Base-by-base conservation (phyloP, 768 basidiomycete species). In the Cantharellus anzutake region DNA sequence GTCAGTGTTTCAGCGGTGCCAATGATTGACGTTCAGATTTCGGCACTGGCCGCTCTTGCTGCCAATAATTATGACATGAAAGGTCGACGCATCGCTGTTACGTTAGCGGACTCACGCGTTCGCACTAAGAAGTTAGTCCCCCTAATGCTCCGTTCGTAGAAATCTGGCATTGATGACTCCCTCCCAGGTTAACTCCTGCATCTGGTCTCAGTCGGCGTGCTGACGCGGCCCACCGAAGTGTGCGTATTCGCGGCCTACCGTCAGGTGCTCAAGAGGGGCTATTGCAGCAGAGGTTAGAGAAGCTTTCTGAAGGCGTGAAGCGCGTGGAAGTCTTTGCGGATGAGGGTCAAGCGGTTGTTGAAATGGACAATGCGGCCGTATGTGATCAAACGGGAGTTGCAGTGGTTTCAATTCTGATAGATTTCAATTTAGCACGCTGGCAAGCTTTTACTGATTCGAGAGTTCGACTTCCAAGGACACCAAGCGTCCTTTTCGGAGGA, bases 31-130 rank as follows among this genome's bases (percentile, higher is more conserved):
- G 7, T 60, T 2, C 50, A 91, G 88, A 75, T 76, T 63, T 77
- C 83, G 63, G 90, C 89, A 0, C 73, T 74, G 59, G 75, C 76
- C 3, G 85, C 86, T 3, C 73, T 96, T 42, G 73, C 77, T 3
- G 83, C 87, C 3, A 93, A 94, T 67, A 94, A 93, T 64, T 71
- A 82, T 59, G 90, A 94, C 66, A 74, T 93, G 38, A 93, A 91
- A 71, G 89, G 83, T 62, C 80, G 91, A n/a, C 79, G 85, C 11
- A 86, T 97, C 52, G 85, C 84, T 2, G 90, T 96, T 35, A 93
- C 90, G 0, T 72, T 92, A 16, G 82, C 88, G 2, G 88, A 94
- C 68, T 74, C 81, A 16, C 82, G 83, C 4, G 78, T 76, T 5
- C 77, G 78, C 35, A 71, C 76, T 3, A 75, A 74, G 56, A 74